Conservation (phyloP, 352 stramenopile species). For the Phytopythium helicoides region DNA sequence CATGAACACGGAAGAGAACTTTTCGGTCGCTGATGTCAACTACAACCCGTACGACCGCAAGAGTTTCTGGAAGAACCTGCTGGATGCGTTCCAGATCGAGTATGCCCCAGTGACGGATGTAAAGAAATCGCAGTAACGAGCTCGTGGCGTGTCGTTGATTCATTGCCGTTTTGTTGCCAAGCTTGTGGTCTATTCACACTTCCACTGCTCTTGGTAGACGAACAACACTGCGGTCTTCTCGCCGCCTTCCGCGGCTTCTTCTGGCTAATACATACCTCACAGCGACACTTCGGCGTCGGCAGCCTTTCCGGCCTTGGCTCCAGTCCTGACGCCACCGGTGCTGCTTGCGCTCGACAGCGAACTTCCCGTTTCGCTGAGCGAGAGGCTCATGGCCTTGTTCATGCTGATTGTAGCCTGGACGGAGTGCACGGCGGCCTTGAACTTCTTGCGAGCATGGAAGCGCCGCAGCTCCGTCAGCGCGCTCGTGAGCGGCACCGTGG, state of each 20-base stretch:
- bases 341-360: conserved; percentile 1
- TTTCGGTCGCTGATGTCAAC: conserved; percentile 69
- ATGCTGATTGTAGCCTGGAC: conserved; percentile 80
- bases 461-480: conserved; percentile 73
- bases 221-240: conserved; percentile 1
- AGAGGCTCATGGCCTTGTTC: conserved; percentile 64
- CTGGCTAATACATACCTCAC: conserved; percentile 9
- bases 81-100: conserved; percentile 48
- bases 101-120: neutral
- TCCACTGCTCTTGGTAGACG: conserved; percentile 1
- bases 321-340: conserved; percentile 1
- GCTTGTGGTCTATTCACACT: conserved; percentile 3
- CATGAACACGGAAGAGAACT: conserved; percentile 69
- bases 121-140: too few relatives aligned
- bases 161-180: neutral
- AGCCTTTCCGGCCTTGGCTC: conserved; percentile 4
- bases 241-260: conserved; percentile 1
- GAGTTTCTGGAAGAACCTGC: conserved; percentile 53
- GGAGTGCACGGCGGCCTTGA: conserved; percentile 78
- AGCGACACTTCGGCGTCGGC: conserved; percentile 23
- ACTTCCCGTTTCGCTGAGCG: conserved; percentile 13
- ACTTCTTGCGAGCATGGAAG: conserved; percentile 83
- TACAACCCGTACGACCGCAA: conserved; percentile 76
- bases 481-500: conserved; percentile 69
- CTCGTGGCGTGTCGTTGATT: neutral